Base-by-base conservation (phyloP, 2,329 filamentous ascomycete species). In the Didymella keratinophila region DNA sequence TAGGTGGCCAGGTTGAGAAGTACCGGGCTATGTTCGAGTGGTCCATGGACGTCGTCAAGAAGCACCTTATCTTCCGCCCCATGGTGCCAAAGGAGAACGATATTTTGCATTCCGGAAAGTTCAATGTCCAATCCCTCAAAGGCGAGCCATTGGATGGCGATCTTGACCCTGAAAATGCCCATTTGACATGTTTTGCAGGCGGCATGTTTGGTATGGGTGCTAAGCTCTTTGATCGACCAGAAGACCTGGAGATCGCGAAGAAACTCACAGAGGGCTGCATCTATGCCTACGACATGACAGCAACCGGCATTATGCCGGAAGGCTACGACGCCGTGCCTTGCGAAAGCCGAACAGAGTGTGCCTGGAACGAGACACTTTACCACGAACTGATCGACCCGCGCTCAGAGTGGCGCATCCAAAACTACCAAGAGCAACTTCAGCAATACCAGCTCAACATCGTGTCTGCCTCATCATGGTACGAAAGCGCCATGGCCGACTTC, bases 191-290 rank as follows among this genome's bases (percentile, higher is more conserved):
- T 74, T 93, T 91, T 70, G 80, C 85, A 3, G 89, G 89, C 7
- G 90, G 89, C 10, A 87, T 89, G 80, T 87, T 90, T 44, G 89
- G 81, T 1, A 82, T 93, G 34, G 87, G 85, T 1, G 86, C 89
- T 1, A 85, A 83, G 59, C 78, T 92, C 25, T 85, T 90, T 62
- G 68, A 80, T 44, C 80, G 78, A 1, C 78, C 80, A 0, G 79
- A 83, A 4, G 84, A 89, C 37, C 72, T 89, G 8, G 77, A 82
- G 2, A 78, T 84, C 18, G 87, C 85, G 1, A 79, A 80, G 55
- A 83, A 84, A 65, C 78, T 90, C 2, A 85, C 86, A 1, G 81
- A 87, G 50, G 87, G 87, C 3, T 90, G 87, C 65, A 80, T 88
- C 11, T 89, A 85, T 79, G 81, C 82, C 0, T 90, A 90, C 71